These are phyloP conservation scores for barrel medic (Medicago truncatula) DNA, from an alignment of 306 rosid species.

Conservation along the genomic window DNA sequence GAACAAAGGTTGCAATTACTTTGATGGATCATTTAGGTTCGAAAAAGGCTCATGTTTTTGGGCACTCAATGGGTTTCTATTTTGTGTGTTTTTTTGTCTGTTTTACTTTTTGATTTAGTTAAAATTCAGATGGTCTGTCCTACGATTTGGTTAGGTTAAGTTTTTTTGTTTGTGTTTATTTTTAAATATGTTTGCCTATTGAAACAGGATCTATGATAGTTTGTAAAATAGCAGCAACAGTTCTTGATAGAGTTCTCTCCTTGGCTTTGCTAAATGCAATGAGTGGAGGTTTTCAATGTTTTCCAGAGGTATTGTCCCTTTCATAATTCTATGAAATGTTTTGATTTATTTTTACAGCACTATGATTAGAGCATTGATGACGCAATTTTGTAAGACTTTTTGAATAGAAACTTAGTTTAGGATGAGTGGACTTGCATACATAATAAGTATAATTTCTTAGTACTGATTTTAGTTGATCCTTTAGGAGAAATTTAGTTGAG, in stretches of 20 bases:
- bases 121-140: neutral
- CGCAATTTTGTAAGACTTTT: neutral
- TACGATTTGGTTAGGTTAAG: neutral
- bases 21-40: conserved; percentile 85
- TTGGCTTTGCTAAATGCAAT: no score
- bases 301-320: no score
- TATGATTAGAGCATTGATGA: neutral
- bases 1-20: conserved; percentile 89
- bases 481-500: neutral
- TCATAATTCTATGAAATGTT: conserved; percentile 13
- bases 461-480: neutral
- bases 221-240: conserved; percentile 86
- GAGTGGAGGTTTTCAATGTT: no score
- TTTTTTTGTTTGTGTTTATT: conserved; percentile 2
- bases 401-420: conserved; percentile 10
- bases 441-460: neutral
- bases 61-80: conserved; percentile 95
- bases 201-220: conserved; percentile 91
- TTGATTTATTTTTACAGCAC: conserved; percentile 22
- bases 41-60: conserved; percentile 92
- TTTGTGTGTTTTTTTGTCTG: neutral
- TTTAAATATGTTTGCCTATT: conserved; percentile 10
- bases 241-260: no score
- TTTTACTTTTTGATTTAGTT: neutral
- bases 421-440: conserved; percentile 15